Evolutionary conservation across 2,329 filamentous ascomycete genomes (phyloP), one percentile per base, ranked within the genome.

Genomic region (Fusarium albidum): DNA sequence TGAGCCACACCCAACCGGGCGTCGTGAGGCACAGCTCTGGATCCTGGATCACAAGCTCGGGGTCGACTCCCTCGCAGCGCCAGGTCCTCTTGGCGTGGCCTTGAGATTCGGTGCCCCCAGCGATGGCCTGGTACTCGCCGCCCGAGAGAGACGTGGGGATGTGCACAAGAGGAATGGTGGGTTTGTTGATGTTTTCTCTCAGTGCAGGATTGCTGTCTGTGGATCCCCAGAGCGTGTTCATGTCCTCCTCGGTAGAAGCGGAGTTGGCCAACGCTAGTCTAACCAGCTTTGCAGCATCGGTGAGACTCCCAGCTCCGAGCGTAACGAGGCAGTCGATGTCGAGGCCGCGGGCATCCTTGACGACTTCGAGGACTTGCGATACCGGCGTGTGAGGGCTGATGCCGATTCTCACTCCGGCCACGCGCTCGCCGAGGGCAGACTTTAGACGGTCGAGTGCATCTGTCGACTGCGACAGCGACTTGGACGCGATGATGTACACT

Each of bases 41-140:
- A 50, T 86, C 83, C 3, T 85, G 77, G 31, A 87, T 80, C 6
- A 86, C 73, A 4, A 87, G 73, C 5, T 76, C 68, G 0, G 83
- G 76, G 0, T 79, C 77, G 26, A 74, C 72, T 5, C 70, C 65
- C 0, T 76, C 72, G 9, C 66, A 55, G 5, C 55, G 52, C 51
- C 74, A 74, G 0, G 58, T 52, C 13, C 63, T 57, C 39, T 75
- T 75, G 13, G 63, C 37, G 2, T 54, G 55, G 1, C 59, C 60
- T 6, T 52, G 57, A 4, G 55, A 41, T 15, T 71, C 67, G 2
- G 70, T 72, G 1, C 59, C 69, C 2, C 69, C 70, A 0, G 66
- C 69, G 8, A 68, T 66, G 17, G 65, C 54, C 9, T 69, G 70
- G 33, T 73, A 75, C 45, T 75, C 73, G 5, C 72, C 72, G 0